These are phyloP conservation scores for Komagataella populi DNA, from an alignment of 805 yeast genomes.

Conservation along the genomic window DNA sequence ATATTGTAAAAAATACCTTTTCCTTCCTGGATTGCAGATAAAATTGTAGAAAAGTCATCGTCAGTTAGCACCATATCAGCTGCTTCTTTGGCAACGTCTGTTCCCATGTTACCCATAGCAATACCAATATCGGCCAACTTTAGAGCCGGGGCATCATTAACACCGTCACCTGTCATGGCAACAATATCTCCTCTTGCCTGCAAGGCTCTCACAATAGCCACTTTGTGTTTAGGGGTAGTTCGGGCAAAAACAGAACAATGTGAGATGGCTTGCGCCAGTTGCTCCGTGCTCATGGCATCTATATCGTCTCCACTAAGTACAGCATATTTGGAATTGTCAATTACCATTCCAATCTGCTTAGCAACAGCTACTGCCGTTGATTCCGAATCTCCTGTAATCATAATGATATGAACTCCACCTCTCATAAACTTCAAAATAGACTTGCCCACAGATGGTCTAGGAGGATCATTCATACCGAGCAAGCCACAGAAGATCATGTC, in stretches of 20 bases:
- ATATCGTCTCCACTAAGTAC: conserved; percentile 80
- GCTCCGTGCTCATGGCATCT: conserved; percentile 59
- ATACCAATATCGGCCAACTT: conserved; percentile 96
- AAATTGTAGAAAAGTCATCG: conserved; percentile 90
- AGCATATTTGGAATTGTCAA: conserved; percentile 44
- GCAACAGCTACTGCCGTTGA: conserved; percentile 82
- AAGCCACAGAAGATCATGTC: conserved; percentile 73
- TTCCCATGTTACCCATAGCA: conserved; percentile 97
- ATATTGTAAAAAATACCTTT: conserved; percentile 94
- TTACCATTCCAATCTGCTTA: conserved; percentile 79
- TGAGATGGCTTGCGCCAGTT: conserved; percentile 61
- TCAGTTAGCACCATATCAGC: conserved; percentile 95
- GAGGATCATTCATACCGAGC: conserved; percentile 96
- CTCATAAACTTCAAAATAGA: conserved; percentile 66
- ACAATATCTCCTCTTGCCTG: conserved; percentile 89
- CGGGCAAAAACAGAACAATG: conserved; percentile 86
- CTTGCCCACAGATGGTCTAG: conserved; percentile 71
- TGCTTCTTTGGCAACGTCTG: conserved; percentile 98
- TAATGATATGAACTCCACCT: conserved; percentile 95
- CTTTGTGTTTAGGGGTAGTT: conserved; percentile 90
- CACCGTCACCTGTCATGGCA: conserved; percentile 99
- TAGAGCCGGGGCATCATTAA: conserved; percentile 96
- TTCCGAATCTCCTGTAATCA: conserved; percentile 95
- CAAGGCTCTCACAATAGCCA: conserved; percentile 77
- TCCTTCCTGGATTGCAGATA: conserved; percentile 93